Base-by-base conservation (phyloP, 2,329 filamentous ascomycete species). In the Ophiostoma sp. region DNA sequence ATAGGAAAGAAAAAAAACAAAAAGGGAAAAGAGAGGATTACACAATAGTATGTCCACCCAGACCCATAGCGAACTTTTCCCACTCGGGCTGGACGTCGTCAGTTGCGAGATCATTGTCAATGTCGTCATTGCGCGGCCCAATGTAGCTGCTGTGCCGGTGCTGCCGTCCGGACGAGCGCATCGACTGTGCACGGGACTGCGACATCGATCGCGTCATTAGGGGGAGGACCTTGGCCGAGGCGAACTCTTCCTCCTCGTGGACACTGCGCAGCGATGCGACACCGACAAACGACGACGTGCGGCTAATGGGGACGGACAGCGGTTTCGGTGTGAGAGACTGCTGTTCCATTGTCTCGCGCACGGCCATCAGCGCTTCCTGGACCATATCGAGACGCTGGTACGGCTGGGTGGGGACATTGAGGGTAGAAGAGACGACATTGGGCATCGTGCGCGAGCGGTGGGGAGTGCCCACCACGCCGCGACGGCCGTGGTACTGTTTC, bases 41-140 rank as follows among this genome's bases (percentile, higher is more conserved):
- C 45, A 69, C 71, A 9, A 68, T 74, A 1, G 81, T 86, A 64
- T 86, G 76, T 0, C 85, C 85, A 45, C 85, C 85, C 3, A 87
- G 77, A 15, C 85, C 83, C 22, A 72, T 59, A 36, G 81, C 80
- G 74, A 84, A 86, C 77, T 85, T 83, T 75, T 84, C 84, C 84
- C 84, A 87, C 4, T 82, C 82, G 3, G 82, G 79, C 72, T 80
- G 73, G 48, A 75, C 77, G 39, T 76, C 77, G 39, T 68, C 69
- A 36, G 15, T n/a, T 12, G 22, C 11, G 31, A 33, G 9, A 3
- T 33, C 57, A 19, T 68, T 36, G 6, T 36, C n/a, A 55, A 48
- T 5, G 59, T 52, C 57, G 57, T 50, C 12, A 25, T 72, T 39
- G 15, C 52, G 52, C 55, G 52, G 52, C 36, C 63, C 71, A 28